Conservation (phyloP, 768 basidiomycete species). For the Amanita phalloides region DNA sequence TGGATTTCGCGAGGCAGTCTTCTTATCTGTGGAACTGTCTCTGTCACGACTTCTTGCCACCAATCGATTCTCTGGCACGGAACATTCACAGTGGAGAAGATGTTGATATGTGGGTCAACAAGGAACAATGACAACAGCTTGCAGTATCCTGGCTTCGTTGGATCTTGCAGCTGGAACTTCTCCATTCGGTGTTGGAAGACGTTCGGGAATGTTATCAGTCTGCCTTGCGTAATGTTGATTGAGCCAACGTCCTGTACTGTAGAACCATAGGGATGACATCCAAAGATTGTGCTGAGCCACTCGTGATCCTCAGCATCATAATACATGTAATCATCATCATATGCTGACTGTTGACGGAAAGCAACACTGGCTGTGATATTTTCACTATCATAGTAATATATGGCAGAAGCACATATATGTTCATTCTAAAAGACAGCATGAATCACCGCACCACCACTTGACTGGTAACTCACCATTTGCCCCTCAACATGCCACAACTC, state of each 20-base stretch:
- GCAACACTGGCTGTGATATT: conserved; percentile 22
- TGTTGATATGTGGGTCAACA: conserved; percentile 20
- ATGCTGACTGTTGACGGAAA: conserved; percentile 15
- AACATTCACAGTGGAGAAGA: conserved; percentile 20
- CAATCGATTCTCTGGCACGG: conserved; percentile 22
- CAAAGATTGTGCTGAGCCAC: neutral
- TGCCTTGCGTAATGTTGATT: conserved; percentile 14
- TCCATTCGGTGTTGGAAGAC: conserved; percentile 24
- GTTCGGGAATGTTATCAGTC: conserved; percentile 25
- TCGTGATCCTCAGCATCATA: neutral
- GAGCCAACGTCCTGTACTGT: conserved; percentile 16
- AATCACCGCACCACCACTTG: too few relatives aligned
- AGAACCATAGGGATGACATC: neutral
- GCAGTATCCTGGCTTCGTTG: conserved; percentile 15
- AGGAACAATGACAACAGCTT: conserved; percentile 28
- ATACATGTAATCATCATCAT: neutral
- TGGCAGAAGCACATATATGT: conserved; percentile 1
- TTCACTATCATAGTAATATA: conserved; percentile 15
- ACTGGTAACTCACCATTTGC: neutral
- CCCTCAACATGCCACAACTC: conserved; percentile 24
- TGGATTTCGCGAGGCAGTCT: neutral
- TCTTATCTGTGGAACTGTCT: neutral
- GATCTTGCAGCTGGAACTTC: conserved; percentile 17
- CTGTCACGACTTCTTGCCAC: conserved; percentile 7
- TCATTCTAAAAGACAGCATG: neutral